Base-by-base conservation (phyloP, 805 yeast genomes). In the Candida xiaguanensis region DNA sequence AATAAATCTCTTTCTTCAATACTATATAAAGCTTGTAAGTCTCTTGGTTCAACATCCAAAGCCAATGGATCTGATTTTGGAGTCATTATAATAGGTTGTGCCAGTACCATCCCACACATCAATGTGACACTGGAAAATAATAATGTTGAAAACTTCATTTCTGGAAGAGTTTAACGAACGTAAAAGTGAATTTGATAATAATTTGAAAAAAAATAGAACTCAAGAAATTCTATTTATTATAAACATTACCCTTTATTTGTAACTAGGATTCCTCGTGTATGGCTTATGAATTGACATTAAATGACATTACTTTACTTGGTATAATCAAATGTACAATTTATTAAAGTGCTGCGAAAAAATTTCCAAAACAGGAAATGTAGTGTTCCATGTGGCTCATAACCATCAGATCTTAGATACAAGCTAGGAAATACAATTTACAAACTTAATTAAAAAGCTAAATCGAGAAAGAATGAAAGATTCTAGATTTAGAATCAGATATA, bases 1-100 rank as follows among this genome's bases (percentile, higher is more conserved):
- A 57, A 41, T 13, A 48, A 41, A 20, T 44, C 52, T 43, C 55
- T 42, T 39, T 49, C 48, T 23, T 38, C 11, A 11, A 38, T 16
- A 4, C 22, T n/a, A 14, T 14, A 31, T 17, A 38, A 14, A 9
- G 15, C 13, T 5, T 38, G 29, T 14, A 47, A 25, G 25, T 46
- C 46, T 17, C 39, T 28, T 15, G 33, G 34, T n/a, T 16, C 25
- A 14, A 36, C 24, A 16, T 36, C 39, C 13, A 36, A 36, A 9
- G 39, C 27, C 6, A 36, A 36, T 36, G 39, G 39, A 29, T 36
- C 39, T 6, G 27, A 36, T 23, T 9, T 19, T 20, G 39, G 39
- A 17, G 29, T 22, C 34, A 29, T 25, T 3, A 26, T 15, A 12
- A 22, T 12, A 8, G 34, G 34, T 12, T 18, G 32, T 13, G 44